Evolutionary conservation across 495 filamentous ascomycete genomes (phyloP), one percentile per base, ranked within the genome.

Genomic region (Aspergillus baeticus): DNA sequence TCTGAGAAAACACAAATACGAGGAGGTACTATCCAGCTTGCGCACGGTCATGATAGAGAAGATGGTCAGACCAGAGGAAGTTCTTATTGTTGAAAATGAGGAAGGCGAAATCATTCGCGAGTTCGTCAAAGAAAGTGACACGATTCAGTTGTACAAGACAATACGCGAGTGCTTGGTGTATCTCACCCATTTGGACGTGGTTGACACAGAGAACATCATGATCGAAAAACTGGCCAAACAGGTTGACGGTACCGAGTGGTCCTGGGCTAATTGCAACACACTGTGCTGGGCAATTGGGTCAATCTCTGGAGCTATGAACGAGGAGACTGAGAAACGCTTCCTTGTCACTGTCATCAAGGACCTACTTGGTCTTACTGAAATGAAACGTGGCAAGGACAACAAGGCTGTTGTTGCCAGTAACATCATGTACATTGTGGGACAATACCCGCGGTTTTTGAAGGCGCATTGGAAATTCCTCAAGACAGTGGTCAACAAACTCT

Each of bases 391-490:
- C 38, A 98, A 98, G 65, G 94, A 98, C 74, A 98, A 98, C 80
- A 98, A 98, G 69, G 94, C 94, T 18, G 95, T 98, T 2, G 94
- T 98, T 47, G 94, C 94, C 61, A 96, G 92, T 75, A 98, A 98
- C 73, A 98, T 98, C 72, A 98, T 98, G 94, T 98, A 98, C 67
- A 98, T 98, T 70, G 94, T 98, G 54, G 94, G 94, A 33, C 94
- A 98, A 69, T 98, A 98, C 67, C 94, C 94, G 14, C 89, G 94
- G 23, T 98, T 98, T 75, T 75, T 98, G 62, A 98, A 98, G 72
- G 94, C 94, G 0, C 94, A 98, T 69, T 98, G 94, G 94, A 98
- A 98, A 70, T 99, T 99, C 76, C 75, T 99, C 62, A 99, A 99
- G 82, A 99, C 94, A 6, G 94, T 99, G 18, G 94, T 99, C 61